These are phyloP conservation scores for Chimonanthus salicifolius DNA, from an alignment of 164 flowering plant genomes.

Conservation along the genomic window DNA sequence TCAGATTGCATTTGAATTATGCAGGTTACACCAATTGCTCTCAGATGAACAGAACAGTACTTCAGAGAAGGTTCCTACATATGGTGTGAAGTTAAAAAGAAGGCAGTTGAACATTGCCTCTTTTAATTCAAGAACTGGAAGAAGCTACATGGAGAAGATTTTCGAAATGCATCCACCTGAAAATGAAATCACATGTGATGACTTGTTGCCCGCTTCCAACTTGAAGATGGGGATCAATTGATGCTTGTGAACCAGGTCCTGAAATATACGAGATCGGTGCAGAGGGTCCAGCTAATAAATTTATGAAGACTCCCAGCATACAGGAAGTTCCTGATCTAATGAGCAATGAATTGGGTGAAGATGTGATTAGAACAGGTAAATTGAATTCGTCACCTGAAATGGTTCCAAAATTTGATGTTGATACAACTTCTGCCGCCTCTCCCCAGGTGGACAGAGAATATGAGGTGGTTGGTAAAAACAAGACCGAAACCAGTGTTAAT, in stretches of 20 bases:
- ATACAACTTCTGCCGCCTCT: neutral
- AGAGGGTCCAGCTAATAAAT: slow-evolving; percentile 31
- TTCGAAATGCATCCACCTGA: slow-evolving; percentile 45
- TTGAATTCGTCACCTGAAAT: slow-evolving; percentile 21
- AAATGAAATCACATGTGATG: slow-evolving; percentile 34
- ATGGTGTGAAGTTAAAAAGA: slow-evolving; percentile 66
- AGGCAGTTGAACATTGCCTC: slow-evolving; percentile 48
- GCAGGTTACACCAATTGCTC: slow-evolving; percentile 71
- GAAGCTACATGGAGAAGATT: slow-evolving; percentile 78
- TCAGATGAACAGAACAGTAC: slow-evolving; percentile 55
- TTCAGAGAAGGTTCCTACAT: slow-evolving; percentile 39
- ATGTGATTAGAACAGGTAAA: slow-evolving; percentile 11
- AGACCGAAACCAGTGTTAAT: slow-evolving; percentile 11
- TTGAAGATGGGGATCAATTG: slow-evolving; percentile 26
- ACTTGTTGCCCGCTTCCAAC: slow-evolving; percentile 21
- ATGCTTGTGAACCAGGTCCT: slow-evolving; percentile 32
- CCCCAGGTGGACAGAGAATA: neutral
- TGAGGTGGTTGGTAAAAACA: neutral
- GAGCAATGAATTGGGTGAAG: slow-evolving; percentile 21
- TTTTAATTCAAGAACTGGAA: slow-evolving; percentile 43
- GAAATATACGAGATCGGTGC: slow-evolving; percentile 45
- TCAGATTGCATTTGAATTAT: slow-evolving; percentile 12
- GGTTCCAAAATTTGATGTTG: slow-evolving; percentile 6
- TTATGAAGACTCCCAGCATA: slow-evolving; percentile 26
- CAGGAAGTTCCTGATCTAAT: slow-evolving; percentile 18